Base-by-base conservation (phyloP, 768 basidiomycete species). In the Ramaria sp. region DNA sequence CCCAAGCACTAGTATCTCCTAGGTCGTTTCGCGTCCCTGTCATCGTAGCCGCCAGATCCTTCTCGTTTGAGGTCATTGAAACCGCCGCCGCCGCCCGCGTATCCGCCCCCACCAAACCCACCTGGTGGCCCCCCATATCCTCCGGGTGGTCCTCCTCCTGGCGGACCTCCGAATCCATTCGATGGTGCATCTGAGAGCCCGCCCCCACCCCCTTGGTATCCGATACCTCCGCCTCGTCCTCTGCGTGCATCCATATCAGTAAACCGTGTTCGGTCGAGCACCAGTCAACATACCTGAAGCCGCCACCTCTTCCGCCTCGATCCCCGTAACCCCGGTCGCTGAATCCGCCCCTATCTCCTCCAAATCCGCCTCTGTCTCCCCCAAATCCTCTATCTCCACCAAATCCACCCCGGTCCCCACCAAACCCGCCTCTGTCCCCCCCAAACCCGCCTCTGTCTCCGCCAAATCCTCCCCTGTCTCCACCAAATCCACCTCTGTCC, bases 11-110 rank as follows among this genome's bases (percentile, higher is more conserved):
- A 91, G 71, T 87, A 89, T 54, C 59, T 59, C 66, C 89, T 80
- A 65, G 85, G 83, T 66, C 89, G 84, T 72, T 91, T 91, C 34
- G 76, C 64, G 62, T 90, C 88, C 62, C 88, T 80, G 69, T 91
- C 88, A 66, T 91, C 88, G 70, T 78, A 87, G 70, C 84, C 84
- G 73, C 84, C 82, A 53, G 84, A 78, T 63, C 84, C 83, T 66
- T 78, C 78, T 61, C 88, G 81, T 71, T 89, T 89, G 73, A 88
- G 82, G 66, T 85, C 85, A 38, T 79, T 62, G 52, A 51, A 66
- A 34, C 68, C 68, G n/a, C 67, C 69, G 37, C 65, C 64, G 24
- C 76, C 77, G 45, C 59, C 71, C 64, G 60, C 71, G 62, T 59
- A 69, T 3, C 69, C 60, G 43, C 61, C 58, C 10, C 64, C 63